Percentiles rank a stretch among this genome's conserved stretches.
Evolutionary conservation across 139 green algal genomes (phyloP).

Genomic region (Coelastrella sp.): DNA sequence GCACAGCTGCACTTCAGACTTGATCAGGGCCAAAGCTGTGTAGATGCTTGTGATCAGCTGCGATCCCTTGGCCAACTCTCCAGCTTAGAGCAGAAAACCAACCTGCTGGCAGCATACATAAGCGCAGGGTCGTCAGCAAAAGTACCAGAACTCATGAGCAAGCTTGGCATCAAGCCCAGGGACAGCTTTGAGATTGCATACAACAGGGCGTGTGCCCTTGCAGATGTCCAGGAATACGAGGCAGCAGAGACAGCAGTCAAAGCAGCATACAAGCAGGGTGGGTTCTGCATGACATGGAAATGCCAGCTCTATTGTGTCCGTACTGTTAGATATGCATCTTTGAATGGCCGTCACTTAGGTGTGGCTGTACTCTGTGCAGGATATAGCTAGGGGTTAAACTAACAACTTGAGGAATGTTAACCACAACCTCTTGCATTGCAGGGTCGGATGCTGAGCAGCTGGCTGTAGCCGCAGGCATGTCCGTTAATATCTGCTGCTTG

Average conservation of each 20-base stretch:
- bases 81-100: constrained; percentile 81
- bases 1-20: constrained; percentile 89
- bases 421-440: too few relatives aligned
- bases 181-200: constrained; percentile 71
- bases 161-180: constrained; percentile 64
- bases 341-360: too few relatives aligned
- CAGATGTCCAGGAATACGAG: constrained; percentile 64
- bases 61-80: background rate
- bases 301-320: background rate
- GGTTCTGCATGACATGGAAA: background rate
- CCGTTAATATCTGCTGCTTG: background rate
- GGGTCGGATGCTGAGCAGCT: too few relatives aligned
- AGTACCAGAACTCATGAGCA: constrained; percentile 77
- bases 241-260: constrained; percentile 82
- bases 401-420: too few relatives aligned
- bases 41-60: constrained; percentile 25
- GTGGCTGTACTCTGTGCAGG: too few relatives aligned
- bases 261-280: constrained; percentile 77
- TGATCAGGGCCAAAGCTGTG: constrained; percentile 66
- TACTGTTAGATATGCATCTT: too few relatives aligned
- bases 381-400: too few relatives aligned
- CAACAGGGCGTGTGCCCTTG: constrained; percentile 83
- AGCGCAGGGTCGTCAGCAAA: constrained; percentile 67
- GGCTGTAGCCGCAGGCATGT: too few relatives aligned
- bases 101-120: constrained; percentile 89